These are phyloP conservation scores for Thelephora terrestris DNA, from an alignment of 1,284 basidiomycete genomes.

Conservation along the genomic window DNA sequence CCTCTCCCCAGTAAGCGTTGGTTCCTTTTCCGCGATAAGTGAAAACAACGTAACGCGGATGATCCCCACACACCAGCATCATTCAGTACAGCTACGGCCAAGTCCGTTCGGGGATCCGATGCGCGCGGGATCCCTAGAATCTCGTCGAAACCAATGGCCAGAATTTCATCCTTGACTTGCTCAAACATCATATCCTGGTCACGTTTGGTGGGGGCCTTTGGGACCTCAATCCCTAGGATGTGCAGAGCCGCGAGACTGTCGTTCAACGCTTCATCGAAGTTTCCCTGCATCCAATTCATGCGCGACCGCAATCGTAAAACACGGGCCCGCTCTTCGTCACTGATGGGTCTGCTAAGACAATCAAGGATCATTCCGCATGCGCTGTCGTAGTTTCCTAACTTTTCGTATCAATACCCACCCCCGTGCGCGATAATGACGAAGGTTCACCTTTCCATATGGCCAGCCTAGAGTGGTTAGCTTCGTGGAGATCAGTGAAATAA, in stretches of 20 bases:
- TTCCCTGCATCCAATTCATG: conserved; percentile 50
- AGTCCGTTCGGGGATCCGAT: conserved; percentile 44
- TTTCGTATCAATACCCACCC: background rate
- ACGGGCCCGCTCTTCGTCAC: conserved; percentile 43
- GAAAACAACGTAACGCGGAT: conserved; percentile 3
- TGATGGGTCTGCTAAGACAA: conserved; percentile 36
- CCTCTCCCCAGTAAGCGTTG: conserved; percentile 58
- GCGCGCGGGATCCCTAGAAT: conserved; percentile 52
- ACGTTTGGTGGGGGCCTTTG: conserved; percentile 37
- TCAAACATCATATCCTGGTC: conserved; percentile 56
- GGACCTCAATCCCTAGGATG: conserved; percentile 50
- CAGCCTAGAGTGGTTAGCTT: conserved; percentile 26
- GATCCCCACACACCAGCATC: conserved; percentile 39
- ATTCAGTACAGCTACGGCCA: conserved; percentile 53
- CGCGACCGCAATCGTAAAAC: conserved; percentile 50
- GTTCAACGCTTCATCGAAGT: conserved; percentile 43
- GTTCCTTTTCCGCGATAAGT: conserved; percentile 28
- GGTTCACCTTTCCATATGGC: conserved; percentile 50
- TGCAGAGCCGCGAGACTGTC: conserved; percentile 52
- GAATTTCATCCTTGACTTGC: conserved; percentile 56
- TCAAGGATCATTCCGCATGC: conserved; percentile 44
- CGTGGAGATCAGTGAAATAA: background rate
- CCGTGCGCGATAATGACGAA: background rate
- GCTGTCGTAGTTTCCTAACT: conserved; percentile 36
- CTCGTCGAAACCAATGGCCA: conserved; percentile 56